Evolutionary conservation across 768 basidiomycete species (phyloP).

Genomic region (Holtermannia corniformis): DNA sequence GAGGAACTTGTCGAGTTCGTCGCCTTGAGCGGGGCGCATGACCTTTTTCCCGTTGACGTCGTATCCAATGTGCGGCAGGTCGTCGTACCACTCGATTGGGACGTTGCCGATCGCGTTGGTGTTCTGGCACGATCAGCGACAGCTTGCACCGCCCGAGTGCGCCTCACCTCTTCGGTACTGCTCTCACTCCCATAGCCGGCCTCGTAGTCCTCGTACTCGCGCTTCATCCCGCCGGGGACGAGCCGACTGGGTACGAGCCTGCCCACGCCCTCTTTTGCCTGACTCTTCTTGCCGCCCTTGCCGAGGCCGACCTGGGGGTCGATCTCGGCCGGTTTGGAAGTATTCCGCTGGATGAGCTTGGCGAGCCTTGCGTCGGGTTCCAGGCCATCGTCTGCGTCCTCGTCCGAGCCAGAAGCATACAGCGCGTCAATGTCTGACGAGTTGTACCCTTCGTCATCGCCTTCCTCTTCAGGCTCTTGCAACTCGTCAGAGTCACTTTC

Average conservation of each 20-base stretch:
- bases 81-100: conserved; percentile 98
- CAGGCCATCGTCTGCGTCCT: conserved; percentile 12
- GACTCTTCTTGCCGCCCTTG: conserved; percentile 27
- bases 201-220: conserved; percentile 42
- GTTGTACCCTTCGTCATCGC: conserved; percentile 42
- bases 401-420: conserved; percentile 16
- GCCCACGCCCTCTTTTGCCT: conserved; percentile 35
- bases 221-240: conserved; percentile 34
- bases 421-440: conserved; percentile 42
- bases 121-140: conserved; percentile 47
- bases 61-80: conserved; percentile 97
- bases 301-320: conserved; percentile 15
- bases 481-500: conserved; percentile 16
- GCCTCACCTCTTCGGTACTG: conserved; percentile 42
- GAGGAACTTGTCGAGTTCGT: conserved; percentile 95
- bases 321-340: conserved; percentile 37
- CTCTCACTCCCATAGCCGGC: conserved; percentile 44
- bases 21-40: conserved; percentile 84
- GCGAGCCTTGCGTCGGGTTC: conserved; percentile 29
- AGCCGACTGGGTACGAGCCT: conserved; percentile 28
- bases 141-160: neutral
- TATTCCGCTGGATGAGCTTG: conserved; percentile 33
- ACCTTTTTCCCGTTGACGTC: conserved; percentile 89
- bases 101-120: conserved; percentile 93
- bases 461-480: conserved; percentile 29